Base-by-base conservation (phyloP, 345 rosid genomes). In the Firmiana major region DNA sequence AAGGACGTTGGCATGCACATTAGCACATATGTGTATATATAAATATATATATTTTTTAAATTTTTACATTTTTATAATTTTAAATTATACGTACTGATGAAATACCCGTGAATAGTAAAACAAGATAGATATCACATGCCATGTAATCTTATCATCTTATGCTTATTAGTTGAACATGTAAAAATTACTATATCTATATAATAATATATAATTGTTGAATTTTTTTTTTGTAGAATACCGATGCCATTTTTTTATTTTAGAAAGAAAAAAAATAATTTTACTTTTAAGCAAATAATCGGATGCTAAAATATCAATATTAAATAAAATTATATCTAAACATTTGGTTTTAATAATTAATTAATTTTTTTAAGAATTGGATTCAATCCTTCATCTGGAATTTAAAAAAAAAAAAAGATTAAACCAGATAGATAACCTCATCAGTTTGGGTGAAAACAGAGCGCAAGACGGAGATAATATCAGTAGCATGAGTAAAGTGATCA, bases 371-470 rank as follows among this genome's bases (percentile, higher is more conserved):
- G 13, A 45, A 2, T 45, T 45, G 13, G 49, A 45, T 45, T 45
- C 3, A 45, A 45, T 45, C 49, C 11, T 45, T 45, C 49, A 3
- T 45, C 13, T 45, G 10, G 3, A 45, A 45, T 45, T n/a, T n/a
- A n/a, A 2, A 10, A 10, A 45, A 45, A 10, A 45, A 10, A 45
- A 10, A 1, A 1, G 3, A 6, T 40, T 4, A 40, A 40, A 8
- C 42, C 8, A 42, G 34, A 22, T 24, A 17, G 36, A 9, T 53
- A 40, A 92, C 98, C 91, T 89, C 21, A 57, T 91, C 89, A 17
- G 86, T 87, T 77, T 94, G 98, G 75, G 88, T 58, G 79, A 94
- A 88, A 62, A 94, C 88, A 60, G 98, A 94, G 8, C 86, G 90
- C 79, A 89, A 74, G 79, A 92, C 98, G 3, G 94, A 88, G 79